Base-by-base conservation (phyloP, 2,329 filamentous ascomycete genomes). In the Fusarium azukiicola region DNA sequence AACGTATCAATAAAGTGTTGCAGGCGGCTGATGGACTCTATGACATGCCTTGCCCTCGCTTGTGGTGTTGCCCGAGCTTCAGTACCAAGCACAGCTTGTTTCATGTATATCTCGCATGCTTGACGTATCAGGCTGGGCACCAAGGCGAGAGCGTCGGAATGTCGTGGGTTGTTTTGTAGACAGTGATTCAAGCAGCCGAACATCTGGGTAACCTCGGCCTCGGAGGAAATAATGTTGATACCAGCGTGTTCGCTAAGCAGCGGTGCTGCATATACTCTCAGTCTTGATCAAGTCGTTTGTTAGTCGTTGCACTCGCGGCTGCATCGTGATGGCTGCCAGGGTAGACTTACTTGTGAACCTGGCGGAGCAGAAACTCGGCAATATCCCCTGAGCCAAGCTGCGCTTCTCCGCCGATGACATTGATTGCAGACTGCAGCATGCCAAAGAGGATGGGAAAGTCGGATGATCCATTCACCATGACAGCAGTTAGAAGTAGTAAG, bases 151-250 rank as follows among this genome's bases (percentile, higher is more conserved):
- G 32, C 19, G 14, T 16, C 52, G 5, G 38, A 6, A 49, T 71
- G 63, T 6, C 63, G 56, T 7, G 72, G 72, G 19, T 49, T 40
- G n/a, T 52, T 32, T 21, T 54, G 58, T 5, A 47, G 17, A 32
- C 72, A 74, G n/a, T 74, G 64, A n/a, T 68, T 68, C 11, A 74
- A 52, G 54, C 72, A 74, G 38, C 71, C 72, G 21, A 74, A 64
- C n/a, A 67, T 42, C 11, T 42, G 61, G 19, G 36, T 12, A 12
- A 44, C 19, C 3, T 54, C n/a, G 12, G 38, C 11, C 14, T 47
- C 32, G 17, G 72, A 66, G 5, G 67, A 58, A 13, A 74, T 46
- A 3, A 23, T 68, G 3, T 44, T 54, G 38, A 68, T n/a, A 11
- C 72, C 72, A 17, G n/a, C 46, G 10, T 67, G 19, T 36, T 74